Conservation (phyloP, 2,329 filamentous ascomycete species). For the Gaeumannomyces sp. region DNA sequence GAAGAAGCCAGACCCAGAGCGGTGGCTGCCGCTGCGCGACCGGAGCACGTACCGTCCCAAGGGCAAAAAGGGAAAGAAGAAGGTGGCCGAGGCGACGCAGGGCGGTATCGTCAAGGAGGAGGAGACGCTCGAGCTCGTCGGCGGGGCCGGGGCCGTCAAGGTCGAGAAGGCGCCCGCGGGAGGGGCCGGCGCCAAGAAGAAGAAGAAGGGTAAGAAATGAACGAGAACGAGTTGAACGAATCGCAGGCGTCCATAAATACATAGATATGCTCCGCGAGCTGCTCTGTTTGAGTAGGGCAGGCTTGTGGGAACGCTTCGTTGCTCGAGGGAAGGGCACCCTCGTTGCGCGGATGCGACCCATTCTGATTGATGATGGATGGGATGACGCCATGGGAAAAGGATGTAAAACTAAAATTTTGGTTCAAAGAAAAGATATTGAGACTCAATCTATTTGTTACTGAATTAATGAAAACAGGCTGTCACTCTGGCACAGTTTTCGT, state of each 20-base stretch:
- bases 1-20: conserved; percentile 80
- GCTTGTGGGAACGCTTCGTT: neutral
- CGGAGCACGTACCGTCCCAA: conserved; percentile 84
- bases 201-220: conserved; percentile 41
- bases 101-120: conserved; percentile 76
- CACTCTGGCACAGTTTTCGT: no score
- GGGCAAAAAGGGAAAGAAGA: conserved; percentile 83
- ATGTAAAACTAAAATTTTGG: neutral
- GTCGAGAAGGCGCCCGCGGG: conserved; percentile 50
- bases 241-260: neutral
- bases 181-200: conserved; percentile 23
- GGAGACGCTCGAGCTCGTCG: conserved; percentile 57
- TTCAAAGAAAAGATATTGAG: neutral
- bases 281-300: neutral
- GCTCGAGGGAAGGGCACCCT: no score
- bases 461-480: no score
- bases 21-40: conserved; percentile 88
- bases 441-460: no score
- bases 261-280: neutral
- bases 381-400: neutral
- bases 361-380: neutral
- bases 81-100: conserved; percentile 68
- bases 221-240: neutral
- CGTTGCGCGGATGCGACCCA: neutral
- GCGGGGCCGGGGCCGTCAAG: conserved; percentile 56